These are phyloP conservation scores for Musa beccarii DNA, from an alignment of 176 grass and related monocot genomes.

Conservation along the genomic window DNA sequence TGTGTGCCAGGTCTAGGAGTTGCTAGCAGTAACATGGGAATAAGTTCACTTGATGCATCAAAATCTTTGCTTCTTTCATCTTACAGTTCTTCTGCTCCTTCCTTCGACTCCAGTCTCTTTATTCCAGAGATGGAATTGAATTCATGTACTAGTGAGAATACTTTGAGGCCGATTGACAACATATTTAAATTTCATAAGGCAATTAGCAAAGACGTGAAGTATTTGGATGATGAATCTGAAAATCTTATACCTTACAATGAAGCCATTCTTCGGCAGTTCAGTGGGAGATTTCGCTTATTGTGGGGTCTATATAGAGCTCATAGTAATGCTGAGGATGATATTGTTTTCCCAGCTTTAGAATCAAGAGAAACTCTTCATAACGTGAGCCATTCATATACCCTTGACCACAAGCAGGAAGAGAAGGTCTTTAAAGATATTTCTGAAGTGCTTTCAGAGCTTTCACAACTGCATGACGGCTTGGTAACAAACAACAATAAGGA, in stretches of 20 bases:
- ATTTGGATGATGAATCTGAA: slow-evolving; percentile 62
- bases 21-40: slow-evolving; percentile 33
- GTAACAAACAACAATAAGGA: neutral
- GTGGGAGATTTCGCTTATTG: slow-evolving; percentile 74
- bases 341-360: slow-evolving; percentile 90
- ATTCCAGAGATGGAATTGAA: slow-evolving; percentile 39
- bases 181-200: slow-evolving; percentile 97
- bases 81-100: slow-evolving; percentile 52
- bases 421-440: slow-evolving; percentile 75
- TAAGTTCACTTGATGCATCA: slow-evolving; percentile 27
- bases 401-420: slow-evolving; percentile 94
- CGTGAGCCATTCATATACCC: slow-evolving; percentile 82
- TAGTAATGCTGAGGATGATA: slow-evolving; percentile 89
- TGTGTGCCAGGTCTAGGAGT: slow-evolving; percentile 58
- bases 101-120: slow-evolving; percentile 64
- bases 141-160: slow-evolving; percentile 31
- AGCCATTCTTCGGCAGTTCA: slow-evolving; percentile 49
- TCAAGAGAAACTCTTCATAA: slow-evolving; percentile 77
- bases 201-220: slow-evolving; percentile 83
- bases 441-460: slow-evolving; percentile 47
- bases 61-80: slow-evolving; percentile 33
- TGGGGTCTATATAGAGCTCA: slow-evolving; percentile 93
- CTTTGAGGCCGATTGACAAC: slow-evolving; percentile 63
- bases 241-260: slow-evolving; percentile 64
- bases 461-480: slow-evolving; percentile 38